phyloP scores from a whole-genome alignment of 306 rosid genomes.

The Begonia fuchsioides region DNA sequence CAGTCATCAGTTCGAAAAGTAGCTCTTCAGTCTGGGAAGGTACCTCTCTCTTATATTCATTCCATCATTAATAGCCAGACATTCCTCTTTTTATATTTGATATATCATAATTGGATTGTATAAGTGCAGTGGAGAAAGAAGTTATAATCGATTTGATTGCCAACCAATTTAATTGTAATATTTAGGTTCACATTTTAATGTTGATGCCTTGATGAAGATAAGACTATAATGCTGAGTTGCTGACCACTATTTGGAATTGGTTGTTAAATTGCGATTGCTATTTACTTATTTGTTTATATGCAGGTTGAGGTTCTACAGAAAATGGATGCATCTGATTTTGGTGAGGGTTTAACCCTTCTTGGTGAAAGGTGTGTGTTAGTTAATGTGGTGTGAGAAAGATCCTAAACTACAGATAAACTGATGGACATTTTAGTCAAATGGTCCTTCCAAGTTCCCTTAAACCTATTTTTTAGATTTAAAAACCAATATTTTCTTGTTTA shows the following conservation, averaged over 20 bases:
- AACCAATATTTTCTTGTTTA: too few species aligned
- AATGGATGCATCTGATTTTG: conserved; percentile 55
- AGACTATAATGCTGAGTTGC: too few species aligned
- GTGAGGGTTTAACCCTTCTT: conserved; percentile 81
- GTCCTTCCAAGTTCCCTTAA: too few species aligned
- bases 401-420: too few species aligned
- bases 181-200: too few species aligned
- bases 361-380: conserved; percentile 40
- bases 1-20: conserved; percentile 93
- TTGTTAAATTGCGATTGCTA: too few species aligned
- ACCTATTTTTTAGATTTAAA: too few species aligned
- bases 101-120: neutral
- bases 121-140: neutral
- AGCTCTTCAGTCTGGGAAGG: conserved; percentile 76
- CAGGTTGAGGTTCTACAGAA: conserved; percentile 53
- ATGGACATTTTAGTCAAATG: too few species aligned
- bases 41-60: conserved; percentile 18
- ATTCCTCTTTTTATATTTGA: too few species aligned
- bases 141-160: neutral
- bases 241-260: too few species aligned
- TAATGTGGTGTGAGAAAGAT: conserved; percentile 1
- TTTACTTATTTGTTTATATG: conserved; percentile 2
- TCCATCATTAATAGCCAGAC: neutral
- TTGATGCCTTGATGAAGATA: too few species aligned
- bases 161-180: neutral